These are phyloP conservation scores for Solanum chilense DNA, from an alignment of 257 asterid genomes.

Conservation along the genomic window DNA sequence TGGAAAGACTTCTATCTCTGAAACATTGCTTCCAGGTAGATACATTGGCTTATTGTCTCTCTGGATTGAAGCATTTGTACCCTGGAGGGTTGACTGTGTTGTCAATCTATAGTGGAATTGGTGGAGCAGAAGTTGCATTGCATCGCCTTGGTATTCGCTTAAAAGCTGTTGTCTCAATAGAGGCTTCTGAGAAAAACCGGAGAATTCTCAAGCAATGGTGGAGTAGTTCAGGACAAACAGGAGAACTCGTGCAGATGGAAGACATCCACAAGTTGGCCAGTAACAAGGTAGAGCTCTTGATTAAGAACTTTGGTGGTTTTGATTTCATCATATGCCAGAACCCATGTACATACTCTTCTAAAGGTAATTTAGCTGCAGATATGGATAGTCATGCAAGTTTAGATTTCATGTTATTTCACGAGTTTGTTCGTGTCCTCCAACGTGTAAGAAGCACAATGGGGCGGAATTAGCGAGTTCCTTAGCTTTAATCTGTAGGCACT, in stretches of 20 bases:
- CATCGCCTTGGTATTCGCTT: constrained; percentile 61
- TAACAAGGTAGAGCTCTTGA: constrained; percentile 39
- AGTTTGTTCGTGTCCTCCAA: constrained; percentile 61
- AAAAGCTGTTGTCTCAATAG: constrained; percentile 62
- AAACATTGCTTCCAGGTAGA: constrained; percentile 61
- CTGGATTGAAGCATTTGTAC: constrained; percentile 37
- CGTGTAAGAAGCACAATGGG: constrained; percentile 45
- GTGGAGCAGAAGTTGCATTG: constrained; percentile 73
- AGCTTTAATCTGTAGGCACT: not conserved
- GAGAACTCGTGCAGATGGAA: constrained; percentile 73
- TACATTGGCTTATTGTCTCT: constrained; percentile 65
- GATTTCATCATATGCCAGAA: constrained; percentile 69
- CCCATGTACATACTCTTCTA: constrained; percentile 11
- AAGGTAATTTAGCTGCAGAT: constrained; percentile 4
- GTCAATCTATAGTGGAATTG: constrained; percentile 65
- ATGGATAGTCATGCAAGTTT: constrained; percentile 19
- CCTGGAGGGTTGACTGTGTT: constrained; percentile 53
- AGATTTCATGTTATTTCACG: constrained; percentile 53
- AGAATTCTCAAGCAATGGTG: constrained; percentile 71
- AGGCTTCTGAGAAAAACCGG: constrained; percentile 47
- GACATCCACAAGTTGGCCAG: constrained; percentile 28
- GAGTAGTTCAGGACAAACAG: constrained; percentile 49
- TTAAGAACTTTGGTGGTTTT: constrained; percentile 37
- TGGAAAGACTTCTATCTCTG: constrained; percentile 51
- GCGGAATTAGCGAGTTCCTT: constrained; percentile 9